Conservation (phyloP, 805 yeast genomes). For the Candida khao-thaluensis region DNA sequence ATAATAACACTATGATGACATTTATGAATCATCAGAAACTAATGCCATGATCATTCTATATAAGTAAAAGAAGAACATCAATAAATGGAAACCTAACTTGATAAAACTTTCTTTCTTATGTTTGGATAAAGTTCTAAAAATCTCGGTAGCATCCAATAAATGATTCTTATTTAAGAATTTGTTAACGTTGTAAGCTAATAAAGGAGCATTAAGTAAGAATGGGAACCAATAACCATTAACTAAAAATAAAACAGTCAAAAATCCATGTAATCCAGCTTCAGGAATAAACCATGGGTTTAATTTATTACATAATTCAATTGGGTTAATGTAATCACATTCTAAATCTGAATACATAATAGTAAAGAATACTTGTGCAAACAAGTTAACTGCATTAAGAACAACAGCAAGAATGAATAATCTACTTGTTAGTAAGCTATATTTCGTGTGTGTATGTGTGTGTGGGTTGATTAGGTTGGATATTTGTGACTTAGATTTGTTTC, state of each 20-base stretch:
- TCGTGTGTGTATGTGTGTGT: too few species aligned
- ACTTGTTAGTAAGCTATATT: slow-evolving; percentile 15
- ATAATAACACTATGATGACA: background rate
- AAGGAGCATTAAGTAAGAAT: slow-evolving; percentile 77
- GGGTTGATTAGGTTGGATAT: too few species aligned
- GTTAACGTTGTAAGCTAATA: slow-evolving; percentile 79
- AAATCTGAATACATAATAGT: slow-evolving; percentile 93
- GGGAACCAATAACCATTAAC: slow-evolving; percentile 92
- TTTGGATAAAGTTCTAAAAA: slow-evolving; percentile 87
- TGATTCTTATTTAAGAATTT: slow-evolving; percentile 79
- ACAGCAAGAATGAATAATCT: slow-evolving; percentile 76
- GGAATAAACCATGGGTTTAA: slow-evolving; percentile 87
- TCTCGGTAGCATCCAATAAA: slow-evolving; percentile 93
- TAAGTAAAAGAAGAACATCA: slow-evolving; percentile 92
- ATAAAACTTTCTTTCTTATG: slow-evolving; percentile 91
- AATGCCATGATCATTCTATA: slow-evolving; percentile 95
- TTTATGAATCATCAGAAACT: slow-evolving; percentile 56
- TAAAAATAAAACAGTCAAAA: slow-evolving; percentile 67
- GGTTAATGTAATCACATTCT: slow-evolving; percentile 95
- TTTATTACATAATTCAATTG: slow-evolving; percentile 92
- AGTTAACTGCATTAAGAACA: slow-evolving; percentile 77
- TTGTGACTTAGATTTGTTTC: too few species aligned
- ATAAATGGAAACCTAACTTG: slow-evolving; percentile 86
- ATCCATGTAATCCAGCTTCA: slow-evolving; percentile 81
- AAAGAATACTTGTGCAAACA: slow-evolving; percentile 91